Percentiles rank a stretch among this genome's conserved stretches.
These are phyloP conservation scores for Gillenia trifoliata DNA, from an alignment of 306 rosid genomes.

Conservation along the genomic window DNA sequence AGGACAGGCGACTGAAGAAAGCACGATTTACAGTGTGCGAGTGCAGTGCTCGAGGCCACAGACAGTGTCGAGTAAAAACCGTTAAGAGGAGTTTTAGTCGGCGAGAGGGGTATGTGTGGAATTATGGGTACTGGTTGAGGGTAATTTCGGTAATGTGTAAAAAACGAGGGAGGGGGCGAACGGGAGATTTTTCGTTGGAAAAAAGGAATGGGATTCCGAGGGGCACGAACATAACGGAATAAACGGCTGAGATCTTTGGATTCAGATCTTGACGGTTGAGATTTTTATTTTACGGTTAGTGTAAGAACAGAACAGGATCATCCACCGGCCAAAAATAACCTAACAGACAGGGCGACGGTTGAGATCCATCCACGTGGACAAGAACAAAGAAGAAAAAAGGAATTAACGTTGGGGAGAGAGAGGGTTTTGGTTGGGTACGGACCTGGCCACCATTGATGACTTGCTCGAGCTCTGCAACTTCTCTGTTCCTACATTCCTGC, in stretches of 20 bases:
- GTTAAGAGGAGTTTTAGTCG: slow-evolving; percentile 40
- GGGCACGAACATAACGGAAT: slow-evolving; percentile 52
- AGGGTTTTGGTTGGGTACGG: slow-evolving; percentile 12
- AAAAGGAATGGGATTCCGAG: slow-evolving; percentile 34
- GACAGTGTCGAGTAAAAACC: slow-evolving; percentile 35
- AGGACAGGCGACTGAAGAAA: background rate
- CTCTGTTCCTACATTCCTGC: slow-evolving; percentile 43
- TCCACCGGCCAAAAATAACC: slow-evolving; percentile 26
- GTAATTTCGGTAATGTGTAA: slow-evolving; percentile 22
- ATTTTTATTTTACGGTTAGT: slow-evolving; percentile 20
- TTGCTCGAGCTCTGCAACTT: slow-evolving; percentile 59
- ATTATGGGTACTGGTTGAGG: background rate
- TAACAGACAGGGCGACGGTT: slow-evolving; percentile 21
- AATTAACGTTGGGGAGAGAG: slow-evolving; percentile 16
- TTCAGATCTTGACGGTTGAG: slow-evolving; percentile 48
- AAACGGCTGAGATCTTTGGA: slow-evolving; percentile 63
- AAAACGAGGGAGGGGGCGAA: background rate
- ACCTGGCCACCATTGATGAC: slow-evolving; percentile 83
- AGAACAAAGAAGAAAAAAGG: background rate
- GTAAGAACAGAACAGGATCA: slow-evolving; percentile 1
- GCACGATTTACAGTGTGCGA: slow-evolving; percentile 1
- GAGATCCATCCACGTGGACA: slow-evolving; percentile 21
- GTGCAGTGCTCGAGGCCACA: slow-evolving; percentile 24
- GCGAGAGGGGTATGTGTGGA: background rate
- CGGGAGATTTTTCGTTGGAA: background rate